Base-by-base conservation (phyloP, 306 rosid species). In the Cicer pinnatifidum region DNA sequence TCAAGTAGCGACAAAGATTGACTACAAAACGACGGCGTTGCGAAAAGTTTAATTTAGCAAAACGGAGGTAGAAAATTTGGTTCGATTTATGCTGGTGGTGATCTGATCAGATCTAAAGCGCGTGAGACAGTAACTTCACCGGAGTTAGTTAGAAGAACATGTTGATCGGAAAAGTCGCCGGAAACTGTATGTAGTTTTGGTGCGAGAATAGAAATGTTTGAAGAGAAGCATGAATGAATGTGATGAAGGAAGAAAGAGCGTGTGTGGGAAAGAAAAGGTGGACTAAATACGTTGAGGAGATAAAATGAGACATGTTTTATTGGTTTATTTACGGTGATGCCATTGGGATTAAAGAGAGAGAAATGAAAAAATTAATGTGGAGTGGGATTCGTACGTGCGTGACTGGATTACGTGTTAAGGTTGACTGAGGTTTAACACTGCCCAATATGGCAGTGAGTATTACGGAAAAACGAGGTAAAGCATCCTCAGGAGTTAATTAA, bases 61-160 rank as follows among this genome's bases (percentile, higher is more conserved):
- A 53, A 40, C 8, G 12, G 50, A 4, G 19, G 11, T 28, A 28
- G 33, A 28, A 48, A 23, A 17, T 53, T 40, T 10, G 20, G 3
- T 75, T 50, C 1, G n/a, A 37, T 37, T 1, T 11, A 6, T 46
- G 47, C 16, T 40, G 54, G 45, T 0, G 13, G 35, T 44, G 89
- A 86, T 72, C 54, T 52, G 13, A 76, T 71, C 44, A 47, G 91
- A 86, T 86, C 89, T 82, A 19, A 19, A 43, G 84, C 4, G 54
- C 7, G 71, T 41, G 75, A 75, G 40, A 7, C 1, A 1, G 38
- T 23, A 20, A 47, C 11, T 11, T 43, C 35, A 52, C 23, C 37
- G 78, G 78, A 75, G 69, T 6, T 6, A 61, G 43, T 47, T 44
- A 48, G 56, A 35, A 16, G 51, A 12, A 43, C 28, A 17, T 11